Percentiles rank a stretch among this genome's conserved stretches.
phyloP scores from a whole-genome alignment of 2,329 filamentous ascomycete species.

The Tympanopsis confertula region DNA sequence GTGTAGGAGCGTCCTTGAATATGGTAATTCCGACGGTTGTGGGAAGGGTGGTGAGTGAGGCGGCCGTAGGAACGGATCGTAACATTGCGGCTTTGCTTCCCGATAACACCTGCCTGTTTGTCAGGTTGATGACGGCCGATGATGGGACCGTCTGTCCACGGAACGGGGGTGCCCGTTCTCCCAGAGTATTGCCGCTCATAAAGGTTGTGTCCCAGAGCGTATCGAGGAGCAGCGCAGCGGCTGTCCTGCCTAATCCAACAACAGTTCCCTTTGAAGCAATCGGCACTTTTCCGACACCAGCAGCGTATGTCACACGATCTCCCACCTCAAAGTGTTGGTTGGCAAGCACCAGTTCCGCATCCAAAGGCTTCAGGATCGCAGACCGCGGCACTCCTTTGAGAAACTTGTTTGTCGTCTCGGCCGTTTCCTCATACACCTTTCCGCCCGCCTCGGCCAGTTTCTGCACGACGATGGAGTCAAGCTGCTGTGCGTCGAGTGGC shows the following conservation, averaged over 20 bases:
- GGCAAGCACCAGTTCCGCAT: slow-evolving; percentile 85
- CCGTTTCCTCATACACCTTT: slow-evolving; percentile 35
- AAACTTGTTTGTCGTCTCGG: slow-evolving; percentile 50
- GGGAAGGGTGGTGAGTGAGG: slow-evolving; percentile 42
- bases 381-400: slow-evolving; percentile 73
- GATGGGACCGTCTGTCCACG: slow-evolving; percentile 82
- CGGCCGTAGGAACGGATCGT: slow-evolving; percentile 29
- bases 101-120: slow-evolving; percentile 68
- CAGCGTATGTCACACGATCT: slow-evolving; percentile 84
- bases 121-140: slow-evolving; percentile 80
- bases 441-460: slow-evolving; percentile 70
- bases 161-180: slow-evolving; percentile 84
- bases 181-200: slow-evolving; percentile 90
- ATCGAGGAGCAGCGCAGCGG: slow-evolving; percentile 73
- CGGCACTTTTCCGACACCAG: slow-evolving; percentile 85
- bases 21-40: slow-evolving; percentile 49
- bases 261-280: slow-evolving; percentile 87
- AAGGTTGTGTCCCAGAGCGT: slow-evolving; percentile 89
- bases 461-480: slow-evolving; percentile 82
- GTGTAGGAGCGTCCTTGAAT: slow-evolving; percentile 42
- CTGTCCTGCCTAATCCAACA: slow-evolving; percentile 82
- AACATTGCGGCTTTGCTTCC: slow-evolving; percentile 46
- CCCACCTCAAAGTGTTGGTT: slow-evolving; percentile 76
- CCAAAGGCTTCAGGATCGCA: slow-evolving; percentile 81
- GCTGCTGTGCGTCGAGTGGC: slow-evolving; percentile 90